These are phyloP conservation scores for Citrus mangshanensis DNA, from an alignment of 345 rosid species.

Conservation along the genomic window DNA sequence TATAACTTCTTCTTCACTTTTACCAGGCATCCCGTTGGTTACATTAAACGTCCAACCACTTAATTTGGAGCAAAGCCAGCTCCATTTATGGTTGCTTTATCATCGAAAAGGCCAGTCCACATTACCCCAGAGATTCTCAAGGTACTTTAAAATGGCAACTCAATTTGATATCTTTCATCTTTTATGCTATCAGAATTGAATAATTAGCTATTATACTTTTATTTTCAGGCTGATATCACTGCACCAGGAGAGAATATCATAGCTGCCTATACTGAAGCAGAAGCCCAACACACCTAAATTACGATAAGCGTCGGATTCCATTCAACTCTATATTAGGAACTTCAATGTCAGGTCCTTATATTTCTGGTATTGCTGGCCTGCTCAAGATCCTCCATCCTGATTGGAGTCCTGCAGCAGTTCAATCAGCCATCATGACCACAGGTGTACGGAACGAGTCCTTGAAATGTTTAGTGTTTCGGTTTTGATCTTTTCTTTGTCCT, in stretches of 20 bases:
- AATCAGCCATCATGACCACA: conserved; percentile 74
- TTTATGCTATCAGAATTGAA: background rate
- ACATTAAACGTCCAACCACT: conserved; percentile 40
- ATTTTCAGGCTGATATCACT: conserved; percentile 58
- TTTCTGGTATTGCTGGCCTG: conserved; percentile 72
- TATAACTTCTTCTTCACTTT: background rate
- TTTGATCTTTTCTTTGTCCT: too few species aligned
- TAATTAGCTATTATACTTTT: background rate
- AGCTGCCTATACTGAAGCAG: conserved; percentile 63
- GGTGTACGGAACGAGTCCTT: conserved; percentile 34
- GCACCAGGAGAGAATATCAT: conserved; percentile 41
- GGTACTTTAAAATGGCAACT: conserved; percentile 23
- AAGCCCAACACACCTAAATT: conserved; percentile 45
- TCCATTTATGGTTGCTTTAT: conserved; percentile 74
- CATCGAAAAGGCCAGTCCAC: conserved; percentile 65
- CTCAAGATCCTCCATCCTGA: conserved; percentile 61
- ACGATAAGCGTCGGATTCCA: conserved; percentile 47
- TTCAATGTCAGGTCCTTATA: conserved; percentile 76
- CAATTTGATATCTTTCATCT: background rate
- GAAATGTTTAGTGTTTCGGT: too few species aligned
- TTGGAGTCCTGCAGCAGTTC: conserved; percentile 83
- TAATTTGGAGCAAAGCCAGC: conserved; percentile 48
- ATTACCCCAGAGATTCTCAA: conserved; percentile 63
- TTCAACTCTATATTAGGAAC: conserved; percentile 65
- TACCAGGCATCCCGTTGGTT: conserved; percentile 54